Evolutionary conservation across 1,139 yeast genomes (phyloP), one percentile per base, ranked within the genome.

Genomic region (Candida neerlandica): DNA sequence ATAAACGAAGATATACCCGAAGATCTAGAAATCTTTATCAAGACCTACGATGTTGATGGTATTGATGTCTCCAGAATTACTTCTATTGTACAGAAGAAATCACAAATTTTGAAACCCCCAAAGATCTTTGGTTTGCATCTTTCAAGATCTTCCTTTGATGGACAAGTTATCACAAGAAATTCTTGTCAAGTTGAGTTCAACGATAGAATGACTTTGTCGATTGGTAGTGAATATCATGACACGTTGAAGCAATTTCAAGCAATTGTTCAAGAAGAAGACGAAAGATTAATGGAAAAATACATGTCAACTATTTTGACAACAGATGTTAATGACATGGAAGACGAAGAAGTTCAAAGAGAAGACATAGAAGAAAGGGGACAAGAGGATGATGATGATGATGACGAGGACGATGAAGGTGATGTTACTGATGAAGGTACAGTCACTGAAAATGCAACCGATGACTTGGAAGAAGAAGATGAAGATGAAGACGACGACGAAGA

Each of bases 61-160:
- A 66, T 78, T 45, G 73, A 73, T 41, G 68, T 85, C 2, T 69
- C 77, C 12, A 64, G 65, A 27, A 63, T 84, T 4, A 81, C 82
- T 14, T 80, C 94, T 0, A 81, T 86, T 0, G 91, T 91, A 2
- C 78, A 82, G 46, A 85, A 88, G 59, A 80, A 78, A 52, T 81
- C 86, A 0, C 77, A 78, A 41, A 79, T 89, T 42, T 75, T 82
- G 38, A 77, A 79, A 53, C 81, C 91, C 3, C 97, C 98, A 0
- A 76, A 80, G 48, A 73, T 89, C 11, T 74, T 91, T 52, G 82
- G 89, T 0, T 70, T 92, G 16, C 97, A 92, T 64, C 70, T 92
- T 46, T 89, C 96, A 5, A 76, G 98, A 58, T 90, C 97, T 0
- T 78, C 87, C 35, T 91, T 80, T 62, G 78, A 82, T 48, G 91